Evolutionary conservation across 306 rosid species (phyloP).

Genomic region (Lathyrus tuberosus): DNA sequence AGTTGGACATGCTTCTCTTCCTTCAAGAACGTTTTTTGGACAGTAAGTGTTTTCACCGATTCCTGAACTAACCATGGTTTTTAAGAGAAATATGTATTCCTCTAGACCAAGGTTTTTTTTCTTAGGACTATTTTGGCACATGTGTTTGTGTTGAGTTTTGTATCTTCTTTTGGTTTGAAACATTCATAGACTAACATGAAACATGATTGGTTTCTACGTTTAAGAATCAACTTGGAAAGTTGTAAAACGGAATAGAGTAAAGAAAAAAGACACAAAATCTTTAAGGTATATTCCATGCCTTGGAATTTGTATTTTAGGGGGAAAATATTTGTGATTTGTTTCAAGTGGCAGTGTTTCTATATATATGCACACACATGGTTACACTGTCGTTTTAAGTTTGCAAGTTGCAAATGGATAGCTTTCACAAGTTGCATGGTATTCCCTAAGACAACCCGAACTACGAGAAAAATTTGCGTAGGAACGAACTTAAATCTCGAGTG

Average conservation of each 20-base stretch:
- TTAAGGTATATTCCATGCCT: conserved; percentile 50
- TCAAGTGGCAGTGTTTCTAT: conserved; percentile 22
- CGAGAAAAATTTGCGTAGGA: too few species aligned
- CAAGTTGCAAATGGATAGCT: conserved; percentile 30
- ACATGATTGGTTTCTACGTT: conserved; percentile 56
- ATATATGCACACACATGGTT: conserved; percentile 1
- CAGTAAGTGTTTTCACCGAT: conserved; percentile 77
- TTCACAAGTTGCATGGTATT: conserved; percentile 34
- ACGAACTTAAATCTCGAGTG: too few species aligned
- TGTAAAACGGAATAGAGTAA: conserved; percentile 41
- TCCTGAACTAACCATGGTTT: conserved; percentile 73
- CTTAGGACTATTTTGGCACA: conserved; percentile 51
- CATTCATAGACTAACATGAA: conserved; percentile 81
- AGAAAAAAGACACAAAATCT: conserved; percentile 36
- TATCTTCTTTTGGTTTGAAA: conserved; percentile 62
- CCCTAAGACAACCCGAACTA: conserved; percentile 29
- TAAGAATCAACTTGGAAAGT: conserved; percentile 46
- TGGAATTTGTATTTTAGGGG: neutral
- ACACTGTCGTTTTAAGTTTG: neutral
- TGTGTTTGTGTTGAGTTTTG: conserved; percentile 51
- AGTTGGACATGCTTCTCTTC: conserved; percentile 51
- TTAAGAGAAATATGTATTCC: conserved; percentile 60
- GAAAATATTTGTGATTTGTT: conserved; percentile 26
- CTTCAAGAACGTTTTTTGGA: conserved; percentile 64
- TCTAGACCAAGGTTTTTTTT: conserved; percentile 68